A percentile compares a stretch with the other conserved stretches of the same genome.
Conservation (phyloP, 169 alveolate species). For the Plasmodium relictum region DNA sequence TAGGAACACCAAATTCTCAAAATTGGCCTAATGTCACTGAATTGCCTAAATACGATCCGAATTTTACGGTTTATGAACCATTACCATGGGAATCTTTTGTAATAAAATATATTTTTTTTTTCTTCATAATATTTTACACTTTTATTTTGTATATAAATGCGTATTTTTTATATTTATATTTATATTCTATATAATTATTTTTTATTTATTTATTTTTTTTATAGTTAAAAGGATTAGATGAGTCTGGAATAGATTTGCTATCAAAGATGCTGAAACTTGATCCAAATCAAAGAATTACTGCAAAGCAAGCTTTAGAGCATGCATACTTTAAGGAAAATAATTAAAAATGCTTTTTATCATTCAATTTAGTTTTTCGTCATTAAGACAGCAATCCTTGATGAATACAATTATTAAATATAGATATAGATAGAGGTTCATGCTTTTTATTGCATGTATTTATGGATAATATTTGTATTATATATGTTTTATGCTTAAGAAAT, state of each 20-base stretch:
- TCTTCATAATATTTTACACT: neutral
- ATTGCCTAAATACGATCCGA: conserved; percentile 94
- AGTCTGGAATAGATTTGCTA: conserved; percentile 92
- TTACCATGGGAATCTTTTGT: conserved; percentile 86
- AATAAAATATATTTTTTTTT: neutral
- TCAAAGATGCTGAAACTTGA: conserved; percentile 94
- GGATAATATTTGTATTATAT: no score
- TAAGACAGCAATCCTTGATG: no score
- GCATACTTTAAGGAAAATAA: conserved; percentile 92
- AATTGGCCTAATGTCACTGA: conserved; percentile 95
- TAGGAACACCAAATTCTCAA: conserved; percentile 96
- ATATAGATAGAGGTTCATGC: no score
- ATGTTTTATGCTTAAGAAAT: no score
- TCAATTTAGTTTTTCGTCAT: no score
- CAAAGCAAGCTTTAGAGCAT: conserved; percentile 95
- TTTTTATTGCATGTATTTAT: no score
- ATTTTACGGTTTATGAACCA: conserved; percentile 81
- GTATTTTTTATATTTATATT: neutral
- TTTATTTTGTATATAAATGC: neutral
- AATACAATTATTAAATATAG: no score
- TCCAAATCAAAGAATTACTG: conserved; percentile 96
- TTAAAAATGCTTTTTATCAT: neutral
- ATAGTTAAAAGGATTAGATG: conserved; percentile 83
- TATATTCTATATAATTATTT: neutral
- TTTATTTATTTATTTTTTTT: conserved; percentile 78